Base-by-base conservation (phyloP, 495 filamentous ascomycete species). In the Hypoxylon rickii region DNA sequence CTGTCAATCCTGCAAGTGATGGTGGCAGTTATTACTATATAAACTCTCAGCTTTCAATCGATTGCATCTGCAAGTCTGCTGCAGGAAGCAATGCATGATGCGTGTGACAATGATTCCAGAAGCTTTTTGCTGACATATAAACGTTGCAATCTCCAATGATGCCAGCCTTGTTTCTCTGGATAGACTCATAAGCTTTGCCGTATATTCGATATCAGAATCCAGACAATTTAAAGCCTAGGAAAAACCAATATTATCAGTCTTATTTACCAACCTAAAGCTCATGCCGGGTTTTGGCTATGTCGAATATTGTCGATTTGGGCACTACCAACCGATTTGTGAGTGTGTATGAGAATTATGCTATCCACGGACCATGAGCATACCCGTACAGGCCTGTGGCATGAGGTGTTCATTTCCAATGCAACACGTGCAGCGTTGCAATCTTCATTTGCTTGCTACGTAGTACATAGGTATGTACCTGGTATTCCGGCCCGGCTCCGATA, bases 1-100 rank as follows among this genome's bases (percentile, higher is more conserved):
- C 31, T 55, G 42, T 48, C 42, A 51, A 26, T 61, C 20, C 52
- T 61, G 55, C 43, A 52, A 46, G 55, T 59, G 47, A 52, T 44
- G 10, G 20, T 11, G 34, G 16, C 26, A 45, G 12, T 26, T 51
- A 20, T 18, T 48, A 46, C 33, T 37, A 52, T 29, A 29, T 29
- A 4, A 31, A 47, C 32, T 20, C 36, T 32, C n/a, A n/a, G 29
- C 19, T 21, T 20, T 18, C 16, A n/a, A 33, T 50, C n/a, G 10
- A 45, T n/a, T 39, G 34, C 39, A n/a, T 40, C 34, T 47, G 34
- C 36, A 59, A 36, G 34, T 15, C 13, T 40, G 10, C 49, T 53
- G 52, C 45, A 43, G 47, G 17, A 49, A 17, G 37, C 20, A 47
- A 61, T 43, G 51, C 52, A 47, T 19, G 32, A 45, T 39, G 51